Percentiles rank a stretch among this genome's conserved stretches.
phyloP scores from a whole-genome alignment of 23 red algal species.

The Pyropia haitanensis region DNA sequence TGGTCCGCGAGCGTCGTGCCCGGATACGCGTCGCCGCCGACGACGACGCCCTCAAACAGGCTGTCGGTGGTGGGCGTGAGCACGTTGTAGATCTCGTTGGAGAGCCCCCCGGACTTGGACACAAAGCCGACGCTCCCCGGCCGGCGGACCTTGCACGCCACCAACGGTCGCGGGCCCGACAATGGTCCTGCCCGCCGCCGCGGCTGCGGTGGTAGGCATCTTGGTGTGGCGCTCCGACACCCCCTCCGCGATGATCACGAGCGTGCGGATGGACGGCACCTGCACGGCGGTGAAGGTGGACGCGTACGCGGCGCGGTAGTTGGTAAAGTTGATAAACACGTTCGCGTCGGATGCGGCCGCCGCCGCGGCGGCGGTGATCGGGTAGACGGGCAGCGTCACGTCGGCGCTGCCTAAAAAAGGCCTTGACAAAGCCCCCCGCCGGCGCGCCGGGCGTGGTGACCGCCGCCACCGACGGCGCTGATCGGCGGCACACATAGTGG shows the following conservation, averaged over 20 bases:
- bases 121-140: conserved; percentile 94
- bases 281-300: conserved; percentile 52
- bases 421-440: conserved; percentile 92
- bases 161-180: conserved; percentile 97
- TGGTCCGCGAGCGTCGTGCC: conserved; percentile 85
- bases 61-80: conserved; percentile 77
- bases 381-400: conserved; percentile 88
- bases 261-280: conserved; percentile 49
- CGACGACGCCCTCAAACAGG: conserved; percentile 86
- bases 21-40: conserved; percentile 94
- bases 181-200: conserved; percentile 45
- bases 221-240: conserved; percentile 87
- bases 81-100: conserved; percentile 99
- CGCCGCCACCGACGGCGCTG: conserved; percentile 67
- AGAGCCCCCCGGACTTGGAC: conserved; percentile 91
- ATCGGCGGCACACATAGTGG: conserved; percentile 82
- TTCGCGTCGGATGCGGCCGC: conserved; percentile 67
- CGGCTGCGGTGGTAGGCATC: conserved; percentile 56
- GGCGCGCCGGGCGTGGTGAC: conserved; percentile 72
- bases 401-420: conserved; percentile 91
- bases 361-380: conserved; percentile 58
- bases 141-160: conserved; percentile 86
- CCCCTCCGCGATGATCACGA: conserved; percentile 97
- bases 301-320: conserved; percentile 80
- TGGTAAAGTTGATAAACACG: conserved; percentile 90